Base-by-base conservation (phyloP, 192 early-diverging fungal genomes). In the Obelidium mucronatum region DNA sequence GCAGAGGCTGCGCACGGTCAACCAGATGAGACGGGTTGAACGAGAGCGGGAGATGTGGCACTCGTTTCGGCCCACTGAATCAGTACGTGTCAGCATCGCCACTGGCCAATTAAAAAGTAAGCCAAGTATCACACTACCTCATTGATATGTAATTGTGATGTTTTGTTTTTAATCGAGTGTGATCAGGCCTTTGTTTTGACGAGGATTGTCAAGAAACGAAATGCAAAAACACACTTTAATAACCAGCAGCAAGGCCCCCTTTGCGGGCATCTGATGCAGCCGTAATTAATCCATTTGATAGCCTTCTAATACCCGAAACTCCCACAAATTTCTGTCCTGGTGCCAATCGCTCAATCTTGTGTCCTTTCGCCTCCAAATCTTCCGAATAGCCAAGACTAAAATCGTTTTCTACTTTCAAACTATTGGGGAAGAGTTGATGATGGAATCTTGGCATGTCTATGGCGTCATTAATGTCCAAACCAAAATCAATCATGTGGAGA, bases 341-440 rank as follows among this genome's bases (percentile, higher is more conserved):
- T 13, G 73, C 48, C 37, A 78, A 44, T 2, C 79, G 55, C 31
- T 61, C 60, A 55, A 74, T 55, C 31, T 55, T 40, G 44, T 67
- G 51, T 42, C 61, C 59, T 34, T 64, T 48, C 55, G 36, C 40
- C 53, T 76, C 64, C 26, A 58, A 28, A 69, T 17, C 52, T 40
- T 40, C 33, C 19, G 31, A 36, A 33, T 48, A 59, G 35, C 30
- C 28, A 28, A 34, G 39, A 24, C 28, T 55, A 31, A 52, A 67
- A 54, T 13, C 51, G 34, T 73, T 72, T 34, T 82, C 84, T 70
- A 79, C 70, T 73, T 13, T 72, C 8, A 72, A 6, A 34, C 54
- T 35, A 54, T 97, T 84, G 2, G 97, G 97, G 64, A 97, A 76
- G 62, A 98, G 87, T 80, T 98, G 97, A 78, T 97, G 94, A 80